A percentile compares a stretch with the other conserved stretches of the same genome.
These are phyloP conservation scores for Huntiella abstrusa DNA, from an alignment of 2,329 filamentous ascomycete species.

Conservation along the genomic window DNA sequence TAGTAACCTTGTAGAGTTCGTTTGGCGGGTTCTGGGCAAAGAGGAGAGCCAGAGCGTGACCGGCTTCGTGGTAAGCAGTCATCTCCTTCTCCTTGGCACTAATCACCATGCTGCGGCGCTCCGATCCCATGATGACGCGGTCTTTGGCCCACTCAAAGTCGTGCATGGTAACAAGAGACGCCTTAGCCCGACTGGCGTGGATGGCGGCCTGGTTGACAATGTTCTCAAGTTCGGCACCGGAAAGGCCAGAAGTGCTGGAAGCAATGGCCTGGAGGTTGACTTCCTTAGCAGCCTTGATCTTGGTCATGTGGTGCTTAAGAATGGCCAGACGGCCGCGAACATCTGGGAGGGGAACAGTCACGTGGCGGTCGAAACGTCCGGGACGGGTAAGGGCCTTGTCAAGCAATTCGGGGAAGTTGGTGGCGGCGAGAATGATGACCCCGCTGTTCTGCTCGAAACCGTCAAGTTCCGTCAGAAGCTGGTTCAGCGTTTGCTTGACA, in stretches of 20 bases:
- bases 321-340: constrained; percentile 87
- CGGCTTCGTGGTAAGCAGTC: constrained; percentile 93
- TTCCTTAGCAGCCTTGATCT: constrained; percentile 61
- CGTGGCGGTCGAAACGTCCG: constrained; percentile 87
- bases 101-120: constrained; percentile 76
- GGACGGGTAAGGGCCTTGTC: constrained; percentile 90
- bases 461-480: constrained; percentile 88
- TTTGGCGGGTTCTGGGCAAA: constrained; percentile 54
- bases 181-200: constrained; percentile 76
- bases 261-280: constrained; percentile 75
- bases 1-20: constrained; percentile 90
- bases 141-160: constrained; percentile 98
- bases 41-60: constrained; percentile 78
- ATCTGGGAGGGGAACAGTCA: constrained; percentile 75
- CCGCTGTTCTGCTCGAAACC: constrained; percentile 90
- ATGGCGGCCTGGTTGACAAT: constrained; percentile 92
- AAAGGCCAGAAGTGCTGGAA: constrained; percentile 75
- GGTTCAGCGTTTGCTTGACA: constrained; percentile 92
- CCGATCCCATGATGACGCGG: constrained; percentile 92
- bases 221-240: constrained; percentile 89
- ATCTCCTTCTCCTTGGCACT: constrained; percentile 84
- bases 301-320: constrained; percentile 80
- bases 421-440: constrained; percentile 89
- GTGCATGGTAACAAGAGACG: constrained; percentile 50
- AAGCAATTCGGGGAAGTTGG: constrained; percentile 83